Percentiles rank a stretch among this genome's conserved stretches.
Evolutionary conservation across 202 grass and related monocot species (phyloP).

Genomic region (Schoenoplectus tabernaemontani): DNA sequence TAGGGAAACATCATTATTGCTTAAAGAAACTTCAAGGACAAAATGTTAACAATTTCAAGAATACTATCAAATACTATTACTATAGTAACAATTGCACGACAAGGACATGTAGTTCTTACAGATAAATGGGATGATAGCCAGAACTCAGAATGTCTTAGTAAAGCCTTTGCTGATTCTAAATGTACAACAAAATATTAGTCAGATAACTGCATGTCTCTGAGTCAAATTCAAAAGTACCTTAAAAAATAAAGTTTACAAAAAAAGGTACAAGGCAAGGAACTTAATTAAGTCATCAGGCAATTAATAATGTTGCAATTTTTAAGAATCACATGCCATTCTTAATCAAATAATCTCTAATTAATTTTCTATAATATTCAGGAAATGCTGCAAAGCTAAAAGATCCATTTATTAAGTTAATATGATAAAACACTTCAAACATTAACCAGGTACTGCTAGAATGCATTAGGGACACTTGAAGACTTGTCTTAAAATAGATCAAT

Average conservation of each 20-base stretch:
- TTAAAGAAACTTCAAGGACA: neutral
- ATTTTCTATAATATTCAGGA: neutral
- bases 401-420: neutral
- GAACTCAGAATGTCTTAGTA: slow-evolving; percentile 1
- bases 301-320: neutral
- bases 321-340: neutral
- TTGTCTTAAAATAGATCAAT: neutral
- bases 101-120: neutral
- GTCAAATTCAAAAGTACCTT: neutral
- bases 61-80: neutral
- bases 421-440: neutral
- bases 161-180: slow-evolving; percentile 2
- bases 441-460: neutral
- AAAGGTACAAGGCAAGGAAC: neutral
- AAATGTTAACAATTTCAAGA: neutral
- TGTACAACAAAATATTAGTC: neutral
- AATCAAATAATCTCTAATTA: neutral
- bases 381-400: neutral
- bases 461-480: neutral
- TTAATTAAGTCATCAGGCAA: neutral
- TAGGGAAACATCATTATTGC: neutral
- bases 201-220: neutral
- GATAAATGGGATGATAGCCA: slow-evolving; percentile 10
- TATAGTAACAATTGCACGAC: neutral
- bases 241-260: neutral